A percentile compares a stretch with the other conserved stretches of the same genome.
phyloP scores from a whole-genome alignment of 2,329 filamentous ascomycete species.

The Scedosporium apiospermum region DNA sequence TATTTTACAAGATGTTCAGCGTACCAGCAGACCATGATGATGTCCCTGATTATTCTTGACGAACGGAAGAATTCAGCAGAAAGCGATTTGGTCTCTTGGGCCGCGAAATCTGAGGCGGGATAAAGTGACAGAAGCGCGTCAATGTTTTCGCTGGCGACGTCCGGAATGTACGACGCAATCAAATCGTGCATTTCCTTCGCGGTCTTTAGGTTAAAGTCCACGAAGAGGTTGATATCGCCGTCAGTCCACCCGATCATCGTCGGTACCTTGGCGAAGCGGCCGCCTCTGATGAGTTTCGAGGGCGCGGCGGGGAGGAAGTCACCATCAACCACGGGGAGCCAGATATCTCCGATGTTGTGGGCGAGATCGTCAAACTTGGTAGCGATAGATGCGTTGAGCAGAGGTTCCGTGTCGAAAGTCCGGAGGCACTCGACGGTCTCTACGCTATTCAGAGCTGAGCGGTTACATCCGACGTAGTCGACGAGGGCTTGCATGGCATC shows the following conservation, averaged over 20 bases:
- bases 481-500: conserved; percentile 34
- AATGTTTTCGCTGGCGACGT: conserved; percentile 22
- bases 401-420: conserved; percentile 26
- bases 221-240: conserved; percentile 34
- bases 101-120: conserved; percentile 34
- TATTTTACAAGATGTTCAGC: conserved; percentile 26
- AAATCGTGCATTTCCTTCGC: conserved; percentile 27
- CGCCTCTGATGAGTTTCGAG: conserved; percentile 42
- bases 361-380: conserved; percentile 29
- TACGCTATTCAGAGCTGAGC: conserved; percentile 26
- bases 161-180: conserved; percentile 27
- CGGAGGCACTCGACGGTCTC: conserved; percentile 38
- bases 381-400: conserved; percentile 32
- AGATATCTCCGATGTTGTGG: conserved; percentile 41
- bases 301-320: conserved; percentile 30
- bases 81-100: conserved; percentile 25
- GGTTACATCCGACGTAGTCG: conserved; percentile 32
- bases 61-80: conserved; percentile 39
- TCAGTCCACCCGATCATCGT: conserved; percentile 48
- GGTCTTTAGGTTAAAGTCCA: conserved; percentile 27
- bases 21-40: conserved; percentile 38
- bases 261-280: conserved; percentile 53
- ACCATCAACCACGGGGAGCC: conserved; percentile 35
- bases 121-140: conserved; percentile 38
- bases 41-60: conserved; percentile 39